Conservation (phyloP, 2,329 filamentous ascomycete genomes). For the Diaporthe vexans region DNA sequence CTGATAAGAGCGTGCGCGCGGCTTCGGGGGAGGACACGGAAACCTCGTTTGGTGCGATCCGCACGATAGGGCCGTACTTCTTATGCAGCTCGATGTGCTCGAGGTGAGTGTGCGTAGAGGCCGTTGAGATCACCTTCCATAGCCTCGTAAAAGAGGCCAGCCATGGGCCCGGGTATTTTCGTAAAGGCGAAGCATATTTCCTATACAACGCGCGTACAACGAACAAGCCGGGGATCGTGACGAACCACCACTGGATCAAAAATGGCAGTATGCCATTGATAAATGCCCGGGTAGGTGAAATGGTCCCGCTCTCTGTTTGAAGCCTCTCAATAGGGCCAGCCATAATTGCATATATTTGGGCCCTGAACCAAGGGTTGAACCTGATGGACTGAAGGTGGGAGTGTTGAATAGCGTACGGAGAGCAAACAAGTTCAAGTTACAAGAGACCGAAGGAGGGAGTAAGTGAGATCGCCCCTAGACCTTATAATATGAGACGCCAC, state of each 20-base stretch:
- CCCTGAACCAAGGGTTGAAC: slow-evolving; percentile 31
- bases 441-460: background rate
- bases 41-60: slow-evolving; percentile 64
- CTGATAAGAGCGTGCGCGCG: slow-evolving; percentile 60
- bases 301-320: slow-evolving; percentile 46
- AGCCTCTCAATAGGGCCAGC: slow-evolving; percentile 43
- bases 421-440: background rate
- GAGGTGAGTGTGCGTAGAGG: slow-evolving; percentile 56
- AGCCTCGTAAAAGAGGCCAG: slow-evolving; percentile 54
- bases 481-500: slow-evolving; percentile 14
- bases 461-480: background rate
- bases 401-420: background rate
- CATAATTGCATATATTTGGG: slow-evolving; percentile 42
- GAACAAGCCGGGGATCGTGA: slow-evolving; percentile 47
- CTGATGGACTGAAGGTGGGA: background rate
- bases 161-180: slow-evolving; percentile 53
- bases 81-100: slow-evolving; percentile 60
- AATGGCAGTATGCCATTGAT: slow-evolving; percentile 43
- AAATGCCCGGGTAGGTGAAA: slow-evolving; percentile 46
- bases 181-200: slow-evolving; percentile 52
- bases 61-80: slow-evolving; percentile 62
- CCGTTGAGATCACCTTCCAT: slow-evolving; percentile 58
- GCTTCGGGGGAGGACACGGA: slow-evolving; percentile 61
- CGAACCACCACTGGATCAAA: slow-evolving; percentile 49
- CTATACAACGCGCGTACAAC: slow-evolving; percentile 49